Evolutionary conservation across 768 basidiomycete genomes (phyloP).

Genomic region (Lentinus tigrinus): DNA sequence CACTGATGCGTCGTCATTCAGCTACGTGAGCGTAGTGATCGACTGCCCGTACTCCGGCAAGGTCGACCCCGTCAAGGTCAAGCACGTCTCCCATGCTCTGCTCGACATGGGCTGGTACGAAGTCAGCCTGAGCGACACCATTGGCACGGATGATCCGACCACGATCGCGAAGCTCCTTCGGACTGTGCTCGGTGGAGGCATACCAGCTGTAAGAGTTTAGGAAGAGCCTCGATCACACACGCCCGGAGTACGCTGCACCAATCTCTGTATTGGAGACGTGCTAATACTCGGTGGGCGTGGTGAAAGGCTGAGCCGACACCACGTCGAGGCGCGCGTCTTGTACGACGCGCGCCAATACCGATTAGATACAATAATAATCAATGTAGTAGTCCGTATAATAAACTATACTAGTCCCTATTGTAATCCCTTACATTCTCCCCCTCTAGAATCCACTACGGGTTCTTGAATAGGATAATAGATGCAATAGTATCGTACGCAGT

Average conservation of each 20-base stretch:
- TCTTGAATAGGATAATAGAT: too few relatives aligned
- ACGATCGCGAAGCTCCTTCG: constrained; percentile 68
- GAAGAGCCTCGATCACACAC: background rate
- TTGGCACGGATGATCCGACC: constrained; percentile 78
- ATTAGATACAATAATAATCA: too few relatives aligned
- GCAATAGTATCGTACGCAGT: too few relatives aligned
- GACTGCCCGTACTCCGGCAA: constrained; percentile 81
- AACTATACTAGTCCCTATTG: too few relatives aligned
- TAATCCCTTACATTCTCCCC: constrained; percentile 22
- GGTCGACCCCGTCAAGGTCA: constrained; percentile 62
- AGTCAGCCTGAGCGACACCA: constrained; percentile 89
- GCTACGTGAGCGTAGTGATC: constrained; percentile 84
- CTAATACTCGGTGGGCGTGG: background rate
- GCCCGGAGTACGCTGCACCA: background rate
- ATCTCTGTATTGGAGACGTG: background rate
- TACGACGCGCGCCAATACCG: too few relatives aligned
- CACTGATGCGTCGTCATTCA: constrained; percentile 27
- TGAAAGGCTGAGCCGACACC: background rate
- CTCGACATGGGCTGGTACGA: constrained; percentile 94
- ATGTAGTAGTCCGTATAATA: too few relatives aligned
- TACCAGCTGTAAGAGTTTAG: constrained; percentile 41
- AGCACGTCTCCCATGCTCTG: constrained; percentile 68
- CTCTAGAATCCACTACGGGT: too few relatives aligned
- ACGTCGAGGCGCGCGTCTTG: background rate
- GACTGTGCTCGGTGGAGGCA: constrained; percentile 58